These are phyloP conservation scores for Citeromyces hawaiiensis DNA, from an alignment of 1,139 yeast species.

Conservation along the genomic window DNA sequence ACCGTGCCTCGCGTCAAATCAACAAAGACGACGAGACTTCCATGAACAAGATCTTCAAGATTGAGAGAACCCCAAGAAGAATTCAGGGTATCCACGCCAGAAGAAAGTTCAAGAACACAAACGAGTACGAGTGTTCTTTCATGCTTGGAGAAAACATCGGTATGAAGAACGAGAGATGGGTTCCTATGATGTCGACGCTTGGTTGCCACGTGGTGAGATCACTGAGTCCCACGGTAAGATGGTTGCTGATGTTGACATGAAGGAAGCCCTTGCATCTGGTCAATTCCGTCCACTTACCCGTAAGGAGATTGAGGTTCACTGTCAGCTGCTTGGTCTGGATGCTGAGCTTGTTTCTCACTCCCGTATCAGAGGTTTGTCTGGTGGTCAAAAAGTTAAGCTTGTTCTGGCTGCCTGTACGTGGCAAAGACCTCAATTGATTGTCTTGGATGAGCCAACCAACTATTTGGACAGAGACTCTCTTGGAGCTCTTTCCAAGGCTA, in stretches of 20 bases:
- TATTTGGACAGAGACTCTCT: constrained; percentile 98
- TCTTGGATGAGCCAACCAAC: constrained; percentile 98
- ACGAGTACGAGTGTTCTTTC: constrained; percentile 98
- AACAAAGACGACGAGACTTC: constrained; percentile 94
- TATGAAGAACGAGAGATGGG: constrained; percentile 99
- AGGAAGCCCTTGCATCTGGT: constrained; percentile 99
- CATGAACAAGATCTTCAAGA: constrained; percentile 98
- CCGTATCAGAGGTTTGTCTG: constrained; percentile 99
- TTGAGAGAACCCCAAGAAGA: constrained; percentile 98
- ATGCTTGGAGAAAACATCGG: constrained; percentile 95
- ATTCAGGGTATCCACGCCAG: constrained; percentile 90
- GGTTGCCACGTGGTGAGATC: constrained; percentile 99
- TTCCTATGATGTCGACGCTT: constrained; percentile 99
- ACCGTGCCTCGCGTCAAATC: constrained; percentile 98
- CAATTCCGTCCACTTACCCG: constrained; percentile 99
- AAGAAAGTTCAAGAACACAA: constrained; percentile 99
- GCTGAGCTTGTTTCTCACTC: constrained; percentile 99
- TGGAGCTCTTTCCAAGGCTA: constrained; percentile 98
- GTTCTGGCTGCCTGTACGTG: constrained; percentile 99
- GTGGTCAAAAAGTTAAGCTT: constrained; percentile 99
- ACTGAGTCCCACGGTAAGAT: constrained; percentile 96
- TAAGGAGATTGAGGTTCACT: constrained; percentile 98
- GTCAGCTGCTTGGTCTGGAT: constrained; percentile 97
- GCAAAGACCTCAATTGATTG: constrained; percentile 99
- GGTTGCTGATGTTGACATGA: constrained; percentile 99